Conservation (phyloP, 2,329 filamentous ascomycete genomes). For the Alternaria solani region DNA sequence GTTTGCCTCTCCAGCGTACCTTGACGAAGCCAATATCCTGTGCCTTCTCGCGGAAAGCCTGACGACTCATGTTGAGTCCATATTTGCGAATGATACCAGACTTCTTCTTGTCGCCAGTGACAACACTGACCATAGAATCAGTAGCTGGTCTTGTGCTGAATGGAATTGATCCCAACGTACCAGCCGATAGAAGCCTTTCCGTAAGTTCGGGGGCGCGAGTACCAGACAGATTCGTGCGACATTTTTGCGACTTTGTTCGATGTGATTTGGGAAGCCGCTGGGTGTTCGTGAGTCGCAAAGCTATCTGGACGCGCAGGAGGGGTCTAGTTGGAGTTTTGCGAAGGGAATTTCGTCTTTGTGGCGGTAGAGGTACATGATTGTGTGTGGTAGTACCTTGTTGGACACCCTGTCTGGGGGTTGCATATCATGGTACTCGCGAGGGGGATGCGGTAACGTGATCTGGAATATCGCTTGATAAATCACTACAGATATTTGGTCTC, state of each 20-base stretch:
- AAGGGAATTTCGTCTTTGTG: neutral
- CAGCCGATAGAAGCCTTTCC: constrained; percentile 93
- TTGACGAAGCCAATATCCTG: constrained; percentile 72
- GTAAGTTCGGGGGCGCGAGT: constrained; percentile 94
- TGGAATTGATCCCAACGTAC: constrained; percentile 59
- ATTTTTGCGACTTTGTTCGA: constrained; percentile 17
- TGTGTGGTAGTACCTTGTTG: constrained; percentile 22
- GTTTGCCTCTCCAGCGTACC: constrained; percentile 51
- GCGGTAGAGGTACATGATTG: neutral
- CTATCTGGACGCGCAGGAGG: neutral
- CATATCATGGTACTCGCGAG: neutral
- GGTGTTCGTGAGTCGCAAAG: neutral
- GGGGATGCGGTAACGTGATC: neutral
- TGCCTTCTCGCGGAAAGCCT: constrained; percentile 73
- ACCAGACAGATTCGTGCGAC: constrained; percentile 73
- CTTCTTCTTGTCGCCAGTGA: constrained; percentile 40
- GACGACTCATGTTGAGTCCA: constrained; percentile 81
- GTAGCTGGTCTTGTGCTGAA: neutral
- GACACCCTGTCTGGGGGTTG: neutral
- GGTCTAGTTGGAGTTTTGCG: neutral
- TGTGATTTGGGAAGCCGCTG: neutral
- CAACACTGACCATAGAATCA: constrained; percentile 24
- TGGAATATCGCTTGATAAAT: neutral
- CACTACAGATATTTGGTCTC: no score
- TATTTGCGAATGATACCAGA: constrained; percentile 99